Evolutionary conservation across 768 basidiomycete genomes (phyloP).

Genomic region (Mycena pura): DNA sequence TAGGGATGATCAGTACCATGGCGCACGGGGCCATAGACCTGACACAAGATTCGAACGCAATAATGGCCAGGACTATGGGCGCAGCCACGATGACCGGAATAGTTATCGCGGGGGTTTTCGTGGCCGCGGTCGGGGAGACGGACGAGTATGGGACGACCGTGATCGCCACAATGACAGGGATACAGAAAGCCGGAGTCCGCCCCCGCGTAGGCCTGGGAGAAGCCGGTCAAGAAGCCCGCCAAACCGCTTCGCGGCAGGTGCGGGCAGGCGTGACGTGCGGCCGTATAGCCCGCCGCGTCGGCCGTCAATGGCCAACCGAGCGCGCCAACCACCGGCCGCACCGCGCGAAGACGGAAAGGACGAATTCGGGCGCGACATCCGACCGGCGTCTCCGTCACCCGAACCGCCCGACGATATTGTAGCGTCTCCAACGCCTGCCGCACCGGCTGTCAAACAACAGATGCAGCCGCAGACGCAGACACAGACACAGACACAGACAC

Average conservation of each 20-base stretch:
- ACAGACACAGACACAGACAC: too few species aligned
- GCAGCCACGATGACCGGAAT: constrained; percentile 59
- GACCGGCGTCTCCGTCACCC: constrained; percentile 56
- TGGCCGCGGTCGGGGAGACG: constrained; percentile 64
- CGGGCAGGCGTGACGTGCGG: constrained; percentile 50
- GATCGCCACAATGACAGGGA: constrained; percentile 57
- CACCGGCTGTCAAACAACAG: constrained; percentile 16
- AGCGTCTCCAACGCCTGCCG: constrained; percentile 30
- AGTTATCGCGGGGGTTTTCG: constrained; percentile 60
- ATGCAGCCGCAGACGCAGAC: constrained; percentile 17
- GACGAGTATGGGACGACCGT: constrained; percentile 64
- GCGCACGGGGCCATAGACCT: constrained; percentile 39
- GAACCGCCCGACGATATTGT: constrained; percentile 17
- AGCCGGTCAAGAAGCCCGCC: constrained; percentile 82
- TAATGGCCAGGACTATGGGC: constrained; percentile 58
- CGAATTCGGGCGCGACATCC: constrained; percentile 87
- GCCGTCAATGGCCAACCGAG: constrained; percentile 38
- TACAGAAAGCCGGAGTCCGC: constrained; percentile 48
- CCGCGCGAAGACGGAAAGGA: constrained; percentile 60
- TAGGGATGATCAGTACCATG: constrained; percentile 55
- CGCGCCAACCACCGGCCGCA: constrained; percentile 32
- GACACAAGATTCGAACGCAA: constrained; percentile 54
- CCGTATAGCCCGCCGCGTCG: constrained; percentile 68
- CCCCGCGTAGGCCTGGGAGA: constrained; percentile 52
- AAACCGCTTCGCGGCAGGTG: constrained; percentile 64